Base-by-base conservation (phyloP, 2,329 filamentous ascomycete genomes). In the Tolypocladium sp. region DNA sequence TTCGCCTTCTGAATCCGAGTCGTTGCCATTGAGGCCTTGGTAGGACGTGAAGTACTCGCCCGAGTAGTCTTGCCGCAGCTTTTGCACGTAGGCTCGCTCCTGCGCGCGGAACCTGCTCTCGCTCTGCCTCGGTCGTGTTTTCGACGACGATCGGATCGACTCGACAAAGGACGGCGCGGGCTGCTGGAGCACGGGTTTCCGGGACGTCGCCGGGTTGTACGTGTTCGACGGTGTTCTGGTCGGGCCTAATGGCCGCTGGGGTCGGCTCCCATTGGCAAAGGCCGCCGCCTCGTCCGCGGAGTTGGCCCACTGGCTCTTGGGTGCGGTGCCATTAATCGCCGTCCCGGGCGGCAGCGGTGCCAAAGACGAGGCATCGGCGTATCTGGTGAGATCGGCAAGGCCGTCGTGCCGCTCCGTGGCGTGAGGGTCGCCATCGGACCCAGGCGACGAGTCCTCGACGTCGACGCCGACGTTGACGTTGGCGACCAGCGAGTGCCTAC, bases 11-110 rank as follows among this genome's bases (percentile, higher is more conserved):
- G 89, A 88, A 65, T 96, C 92, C 8, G 91, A 92, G 64, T 94
- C 92, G 51, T 91, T 77, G 63, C 83, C 86, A 49, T 86, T 85
- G 2, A 86, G 60, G 57, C 60, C 63, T 42, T 69, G 84, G 65
- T 90, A 88, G 15, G 86, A 79, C 59, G 92, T 87, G 63, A 92
- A 90, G 76, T 92, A 94, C 64, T 90, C 75, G 60, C 71, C 71
- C 49, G 68, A 68, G 56, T 74, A 73, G 65, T 94, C 90, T 70
- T 95, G 91, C 60, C 92, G 87, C 69, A 97, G 83, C 66, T 93
- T 87, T 73, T 96, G 91, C 40, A 97, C 88, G 71, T 99, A 99
- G 59, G 93, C 93, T 71, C 92, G 91, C 73, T 97, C 93, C 74
- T 97, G 82, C 59, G 79, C 83, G n/a, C 77, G 76, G 42, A 76